Evolutionary conservation across 2,329 filamentous ascomycete genomes (phyloP).

Genomic region (Colletotrichum falcatum): DNA sequence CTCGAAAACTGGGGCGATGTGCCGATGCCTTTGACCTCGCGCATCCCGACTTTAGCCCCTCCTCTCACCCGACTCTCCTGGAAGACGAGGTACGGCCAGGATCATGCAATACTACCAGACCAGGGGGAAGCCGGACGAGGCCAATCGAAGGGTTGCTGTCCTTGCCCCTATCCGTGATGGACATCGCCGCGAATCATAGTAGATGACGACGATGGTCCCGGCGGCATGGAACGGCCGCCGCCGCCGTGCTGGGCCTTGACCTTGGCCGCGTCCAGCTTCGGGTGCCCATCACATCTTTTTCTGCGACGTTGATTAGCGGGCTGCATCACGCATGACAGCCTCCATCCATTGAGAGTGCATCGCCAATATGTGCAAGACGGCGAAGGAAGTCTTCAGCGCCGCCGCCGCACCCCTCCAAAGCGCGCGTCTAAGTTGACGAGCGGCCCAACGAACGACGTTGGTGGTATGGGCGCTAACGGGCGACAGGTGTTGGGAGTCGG

Average conservation of each 20-base stretch:
- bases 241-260: slow-evolving; percentile 35
- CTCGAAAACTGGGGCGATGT: slow-evolving; percentile 20
- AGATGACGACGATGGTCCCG: slow-evolving; percentile 34
- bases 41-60: not conserved
- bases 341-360: slow-evolving; percentile 28
- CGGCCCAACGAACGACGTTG: not conserved
- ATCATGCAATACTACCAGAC: slow-evolving; percentile 6
- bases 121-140: slow-evolving; percentile 13
- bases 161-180: slow-evolving; percentile 34
- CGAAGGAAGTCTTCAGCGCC: slow-evolving; percentile 20
- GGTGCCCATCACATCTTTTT: slow-evolving; percentile 34
- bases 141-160: slow-evolving; percentile 11
- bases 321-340: slow-evolving; percentile 35
- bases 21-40: slow-evolving; percentile 2
- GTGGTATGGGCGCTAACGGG: not conserved
- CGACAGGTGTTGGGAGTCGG: not conserved
- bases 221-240: slow-evolving; percentile 37
- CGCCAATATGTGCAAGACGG: slow-evolving; percentile 6
- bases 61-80: not conserved
- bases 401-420: slow-evolving; percentile 23
- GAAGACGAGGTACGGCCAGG: not conserved
- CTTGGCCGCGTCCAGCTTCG: slow-evolving; percentile 12
- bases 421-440: slow-evolving; percentile 39
- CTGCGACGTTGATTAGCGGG: slow-evolving; percentile 28
- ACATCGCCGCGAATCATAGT: slow-evolving; percentile 27